These are phyloP conservation scores for Aeschynomene evenia DNA, from an alignment of 306 rosid species.

Conservation along the genomic window DNA sequence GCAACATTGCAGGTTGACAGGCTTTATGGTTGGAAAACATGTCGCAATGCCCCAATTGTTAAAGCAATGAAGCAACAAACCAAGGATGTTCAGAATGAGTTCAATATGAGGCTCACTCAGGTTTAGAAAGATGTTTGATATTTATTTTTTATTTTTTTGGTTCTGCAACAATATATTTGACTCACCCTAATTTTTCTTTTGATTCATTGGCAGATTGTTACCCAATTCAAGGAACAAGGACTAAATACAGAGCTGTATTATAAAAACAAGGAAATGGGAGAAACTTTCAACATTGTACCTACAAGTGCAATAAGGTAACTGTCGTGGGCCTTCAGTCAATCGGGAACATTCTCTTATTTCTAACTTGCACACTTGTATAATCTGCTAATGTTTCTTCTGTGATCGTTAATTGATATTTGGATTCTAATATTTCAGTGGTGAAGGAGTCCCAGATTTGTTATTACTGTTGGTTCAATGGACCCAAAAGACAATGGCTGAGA, in stretches of 20 bases:
- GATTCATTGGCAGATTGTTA: slow-evolving; percentile 57
- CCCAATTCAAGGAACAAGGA: slow-evolving; percentile 86
- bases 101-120: slow-evolving; percentile 77
- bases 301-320: slow-evolving; percentile 91
- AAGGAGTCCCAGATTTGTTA: slow-evolving; percentile 89
- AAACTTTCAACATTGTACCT: slow-evolving; percentile 90
- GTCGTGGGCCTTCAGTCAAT: slow-evolving; percentile 7
- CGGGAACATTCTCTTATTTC: neutral
- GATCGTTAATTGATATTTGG: slow-evolving; percentile 31
- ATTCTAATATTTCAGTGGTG: slow-evolving; percentile 62
- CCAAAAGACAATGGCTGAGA: slow-evolving; percentile 87
- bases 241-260: slow-evolving; percentile 82
- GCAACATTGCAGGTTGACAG: slow-evolving; percentile 69
- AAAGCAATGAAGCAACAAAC: slow-evolving; percentile 82
- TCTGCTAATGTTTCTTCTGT: neutral
- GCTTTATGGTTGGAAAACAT: slow-evolving; percentile 87
- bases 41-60: slow-evolving; percentile 74
- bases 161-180: neutral
- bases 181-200: slow-evolving; percentile 30
- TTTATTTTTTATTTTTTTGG: neutral
- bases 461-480: slow-evolving; percentile 85
- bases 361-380: neutral
- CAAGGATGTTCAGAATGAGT: slow-evolving; percentile 85
- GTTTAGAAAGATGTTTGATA: slow-evolving; percentile 38
- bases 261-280: slow-evolving; percentile 91